Evolutionary conservation across 2,329 filamentous ascomycete species (phyloP).

Genomic region (Penicillium sp.): DNA sequence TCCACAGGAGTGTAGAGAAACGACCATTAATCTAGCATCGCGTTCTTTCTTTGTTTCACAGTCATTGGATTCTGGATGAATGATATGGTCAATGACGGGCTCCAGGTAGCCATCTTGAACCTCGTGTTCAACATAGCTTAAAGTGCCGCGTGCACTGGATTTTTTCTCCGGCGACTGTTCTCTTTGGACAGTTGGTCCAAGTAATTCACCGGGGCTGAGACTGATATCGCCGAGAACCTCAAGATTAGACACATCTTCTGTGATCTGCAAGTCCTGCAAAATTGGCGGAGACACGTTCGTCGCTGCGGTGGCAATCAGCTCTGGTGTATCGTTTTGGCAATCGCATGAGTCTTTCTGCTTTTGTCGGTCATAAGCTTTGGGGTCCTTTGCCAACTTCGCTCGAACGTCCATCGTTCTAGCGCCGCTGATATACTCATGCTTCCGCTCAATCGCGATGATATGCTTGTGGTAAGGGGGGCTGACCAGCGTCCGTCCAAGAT

Average conservation of each 20-base stretch:
- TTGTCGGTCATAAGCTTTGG: slow-evolving; percentile 70
- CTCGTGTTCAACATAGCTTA: slow-evolving; percentile 46
- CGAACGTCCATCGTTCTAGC: slow-evolving; percentile 80
- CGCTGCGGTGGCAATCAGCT: slow-evolving; percentile 9
- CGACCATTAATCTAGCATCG: slow-evolving; percentile 67
- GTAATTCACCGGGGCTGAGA: slow-evolving; percentile 31
- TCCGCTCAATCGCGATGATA: slow-evolving; percentile 87
- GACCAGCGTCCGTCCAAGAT: slow-evolving; percentile 84
- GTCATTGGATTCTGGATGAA: slow-evolving; percentile 11
- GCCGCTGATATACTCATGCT: slow-evolving; percentile 80
- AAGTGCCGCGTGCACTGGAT: slow-evolving; percentile 27
- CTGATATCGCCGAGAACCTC: slow-evolving; percentile 38
- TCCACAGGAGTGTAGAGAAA: slow-evolving; percentile 95
- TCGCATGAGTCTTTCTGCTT: slow-evolving; percentile 68
- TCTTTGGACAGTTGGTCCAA: neutral
- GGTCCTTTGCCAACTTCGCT: slow-evolving; percentile 72
- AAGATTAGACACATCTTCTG: slow-evolving; percentile 28
- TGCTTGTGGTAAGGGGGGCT: slow-evolving; percentile 81
- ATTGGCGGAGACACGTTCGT: slow-evolving; percentile 1
- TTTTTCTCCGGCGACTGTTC: slow-evolving; percentile 17
- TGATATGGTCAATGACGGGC: slow-evolving; percentile 34
- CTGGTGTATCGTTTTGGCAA: slow-evolving; percentile 13
- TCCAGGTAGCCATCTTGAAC: slow-evolving; percentile 44
- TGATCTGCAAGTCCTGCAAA: slow-evolving; percentile 3
- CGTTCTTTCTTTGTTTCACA: slow-evolving; percentile 6